Conservation (phyloP, 768 basidiomycete genomes). For the Trametes cinnabarina region DNA sequence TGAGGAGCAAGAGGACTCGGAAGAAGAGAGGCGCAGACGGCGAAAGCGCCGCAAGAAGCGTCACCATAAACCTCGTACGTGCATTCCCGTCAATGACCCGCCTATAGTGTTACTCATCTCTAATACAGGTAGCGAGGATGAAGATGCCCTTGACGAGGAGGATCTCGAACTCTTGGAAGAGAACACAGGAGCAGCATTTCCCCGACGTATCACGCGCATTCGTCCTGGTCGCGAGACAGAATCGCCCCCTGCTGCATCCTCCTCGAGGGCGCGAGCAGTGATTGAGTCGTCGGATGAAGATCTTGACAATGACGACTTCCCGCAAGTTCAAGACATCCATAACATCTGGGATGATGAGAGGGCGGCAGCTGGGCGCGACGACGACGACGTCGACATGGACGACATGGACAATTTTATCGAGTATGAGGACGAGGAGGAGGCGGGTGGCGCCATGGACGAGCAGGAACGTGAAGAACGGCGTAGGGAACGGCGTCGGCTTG, state of each 20-base stretch:
- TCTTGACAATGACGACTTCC: constrained; percentile 54
- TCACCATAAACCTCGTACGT: constrained; percentile 50
- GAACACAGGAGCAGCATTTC: constrained; percentile 80
- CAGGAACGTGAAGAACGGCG: constrained; percentile 74
- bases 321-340: constrained; percentile 57
- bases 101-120: constrained; percentile 4
- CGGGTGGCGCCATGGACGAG: constrained; percentile 63
- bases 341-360: constrained; percentile 85
- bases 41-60: constrained; percentile 66
- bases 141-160: constrained; percentile 72
- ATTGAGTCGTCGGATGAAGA: constrained; percentile 81
- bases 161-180: constrained; percentile 80
- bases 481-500: constrained; percentile 62
- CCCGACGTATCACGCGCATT: constrained; percentile 60
- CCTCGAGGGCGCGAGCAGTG: constrained; percentile 55
- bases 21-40: constrained; percentile 57
- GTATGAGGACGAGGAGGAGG: constrained; percentile 66
- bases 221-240: constrained; percentile 74
- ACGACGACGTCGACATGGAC: constrained; percentile 64
- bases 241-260: constrained; percentile 62
- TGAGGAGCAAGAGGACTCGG: constrained; percentile 65
- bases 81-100: constrained; percentile 43
- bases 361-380: constrained; percentile 43
- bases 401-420: constrained; percentile 77
- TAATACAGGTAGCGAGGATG: constrained; percentile 51